A percentile compares a stretch with the other conserved stretches of the same genome.
Conservation (phyloP, 768 basidiomycete species). For the Melanogaster broomeanus region DNA sequence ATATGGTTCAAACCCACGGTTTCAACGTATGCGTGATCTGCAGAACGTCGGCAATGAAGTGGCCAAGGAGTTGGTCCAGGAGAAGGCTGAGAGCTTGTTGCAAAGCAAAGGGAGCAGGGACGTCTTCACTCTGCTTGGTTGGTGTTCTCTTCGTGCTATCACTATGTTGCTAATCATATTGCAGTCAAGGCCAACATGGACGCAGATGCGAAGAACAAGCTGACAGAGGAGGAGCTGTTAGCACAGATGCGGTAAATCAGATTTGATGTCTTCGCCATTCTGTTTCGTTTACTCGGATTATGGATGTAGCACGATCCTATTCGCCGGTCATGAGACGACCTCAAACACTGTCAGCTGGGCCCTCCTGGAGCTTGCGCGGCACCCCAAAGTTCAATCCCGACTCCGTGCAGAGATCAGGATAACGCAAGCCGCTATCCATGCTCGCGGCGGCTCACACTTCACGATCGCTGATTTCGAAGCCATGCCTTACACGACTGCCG, state of each 20-base stretch:
- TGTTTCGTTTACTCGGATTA: not conserved
- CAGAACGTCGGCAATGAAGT: not conserved
- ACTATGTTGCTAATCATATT: not conserved
- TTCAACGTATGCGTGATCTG: conserved; percentile 1
- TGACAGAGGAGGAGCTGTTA: conserved; percentile 14
- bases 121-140: conserved; percentile 40
- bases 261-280: not conserved
- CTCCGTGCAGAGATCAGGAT: conserved; percentile 58
- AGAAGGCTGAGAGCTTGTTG: conserved; percentile 12
- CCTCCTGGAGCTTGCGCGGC: conserved; percentile 59
- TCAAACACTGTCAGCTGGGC: conserved; percentile 62
- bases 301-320: conserved; percentile 41
- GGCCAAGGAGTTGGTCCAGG: conserved; percentile 9
- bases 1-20: conserved; percentile 21
- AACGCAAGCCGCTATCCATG: conserved; percentile 24
- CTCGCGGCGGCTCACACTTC: conserved; percentile 40
- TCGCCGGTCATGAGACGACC: conserved; percentile 63
- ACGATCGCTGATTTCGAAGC: conserved; percentile 46
- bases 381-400: conserved; percentile 57
- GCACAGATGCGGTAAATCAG: conserved; percentile 20
- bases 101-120: conserved; percentile 5
- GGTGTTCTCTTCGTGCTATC: not conserved
- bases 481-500: conserved; percentile 49
- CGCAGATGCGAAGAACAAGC: conserved; percentile 21
- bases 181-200: conserved; percentile 33